Conservation (phyloP, 495 filamentous ascomycete species). For the Aspergillus panamensis region DNA sequence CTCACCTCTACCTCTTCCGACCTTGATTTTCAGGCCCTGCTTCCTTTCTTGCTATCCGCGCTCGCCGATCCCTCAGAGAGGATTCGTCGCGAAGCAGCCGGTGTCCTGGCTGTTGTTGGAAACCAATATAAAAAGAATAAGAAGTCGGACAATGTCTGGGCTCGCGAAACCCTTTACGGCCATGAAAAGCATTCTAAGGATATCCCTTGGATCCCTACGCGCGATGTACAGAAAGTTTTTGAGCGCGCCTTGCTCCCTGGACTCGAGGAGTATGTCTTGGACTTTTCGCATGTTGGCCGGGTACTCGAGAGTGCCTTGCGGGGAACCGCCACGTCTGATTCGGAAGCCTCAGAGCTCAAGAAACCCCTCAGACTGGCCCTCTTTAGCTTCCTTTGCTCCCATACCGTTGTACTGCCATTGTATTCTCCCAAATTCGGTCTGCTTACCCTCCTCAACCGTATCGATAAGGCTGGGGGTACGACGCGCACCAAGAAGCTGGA, state of each 20-base stretch:
- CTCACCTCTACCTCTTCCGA: constrained; percentile 48
- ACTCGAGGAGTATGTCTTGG: constrained; percentile 79
- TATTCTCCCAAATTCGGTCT: constrained; percentile 64
- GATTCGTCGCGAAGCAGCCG: constrained; percentile 70
- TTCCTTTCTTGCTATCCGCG: constrained; percentile 72
- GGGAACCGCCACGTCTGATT: constrained; percentile 35
- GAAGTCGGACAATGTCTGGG: constrained; percentile 45
- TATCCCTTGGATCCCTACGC: constrained; percentile 56
- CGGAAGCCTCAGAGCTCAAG: constrained; percentile 56
- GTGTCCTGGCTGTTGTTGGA: constrained; percentile 51
- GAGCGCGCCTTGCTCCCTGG: constrained; percentile 60
- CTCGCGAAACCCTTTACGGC: constrained; percentile 55
- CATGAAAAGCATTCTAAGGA: constrained; percentile 43
- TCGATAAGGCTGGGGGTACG: constrained; percentile 62
- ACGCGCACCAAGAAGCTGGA: constrained; percentile 67
- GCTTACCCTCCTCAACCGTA: constrained; percentile 63
- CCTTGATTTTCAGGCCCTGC: constrained; percentile 69
- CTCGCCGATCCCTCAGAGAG: constrained; percentile 69
- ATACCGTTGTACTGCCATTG: constrained; percentile 63
- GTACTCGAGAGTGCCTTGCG: constrained; percentile 57
- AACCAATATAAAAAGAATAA: constrained; percentile 46
- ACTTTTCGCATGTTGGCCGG: constrained; percentile 59
- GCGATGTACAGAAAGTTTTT: constrained; percentile 58
- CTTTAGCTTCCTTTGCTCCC: constrained; percentile 69
- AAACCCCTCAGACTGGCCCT: constrained; percentile 61